Evolutionary conservation across 768 basidiomycete species (phyloP).

Genomic region (Boletus reticuloceps): DNA sequence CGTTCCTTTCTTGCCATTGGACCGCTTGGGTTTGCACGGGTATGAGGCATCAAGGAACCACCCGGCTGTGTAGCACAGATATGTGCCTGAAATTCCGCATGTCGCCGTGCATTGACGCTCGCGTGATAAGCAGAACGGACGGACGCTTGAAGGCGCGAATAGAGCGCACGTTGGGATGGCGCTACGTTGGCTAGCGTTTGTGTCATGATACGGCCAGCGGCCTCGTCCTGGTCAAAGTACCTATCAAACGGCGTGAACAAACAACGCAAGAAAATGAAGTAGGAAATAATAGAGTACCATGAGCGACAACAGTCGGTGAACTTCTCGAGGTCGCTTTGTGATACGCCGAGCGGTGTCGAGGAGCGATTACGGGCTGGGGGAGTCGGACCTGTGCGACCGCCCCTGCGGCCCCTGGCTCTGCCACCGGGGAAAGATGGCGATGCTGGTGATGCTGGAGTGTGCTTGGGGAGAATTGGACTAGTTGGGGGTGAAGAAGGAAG

Average conservation of each 20-base stretch:
- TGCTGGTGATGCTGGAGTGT: slow-evolving; percentile 48
- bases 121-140: slow-evolving; percentile 85
- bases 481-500: slow-evolving; percentile 65
- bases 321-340: slow-evolving; percentile 67
- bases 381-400: slow-evolving; percentile 46
- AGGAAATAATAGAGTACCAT: slow-evolving; percentile 49
- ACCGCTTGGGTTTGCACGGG: slow-evolving; percentile 64
- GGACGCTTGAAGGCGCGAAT: slow-evolving; percentile 81
- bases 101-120: slow-evolving; percentile 69
- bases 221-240: slow-evolving; percentile 83
- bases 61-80: slow-evolving; percentile 76
- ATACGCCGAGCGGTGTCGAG: slow-evolving; percentile 63
- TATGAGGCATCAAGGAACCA: slow-evolving; percentile 72
- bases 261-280: background rate
- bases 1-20: slow-evolving; percentile 73
- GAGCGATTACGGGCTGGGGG: slow-evolving; percentile 62
- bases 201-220: slow-evolving; percentile 76
- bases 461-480: slow-evolving; percentile 43
- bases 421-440: slow-evolving; percentile 52
- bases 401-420: slow-evolving; percentile 49
- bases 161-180: slow-evolving; percentile 82
- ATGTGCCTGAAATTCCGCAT: slow-evolving; percentile 85
- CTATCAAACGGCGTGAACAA: slow-evolving; percentile 36
- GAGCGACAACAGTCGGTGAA: slow-evolving; percentile 76
- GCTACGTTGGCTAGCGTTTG: slow-evolving; percentile 78